A percentile compares a stretch with the other conserved stretches of the same genome.
Evolutionary conservation across 495 filamentous ascomycete genomes (phyloP).

Genomic region (Echria macrotheca): DNA sequence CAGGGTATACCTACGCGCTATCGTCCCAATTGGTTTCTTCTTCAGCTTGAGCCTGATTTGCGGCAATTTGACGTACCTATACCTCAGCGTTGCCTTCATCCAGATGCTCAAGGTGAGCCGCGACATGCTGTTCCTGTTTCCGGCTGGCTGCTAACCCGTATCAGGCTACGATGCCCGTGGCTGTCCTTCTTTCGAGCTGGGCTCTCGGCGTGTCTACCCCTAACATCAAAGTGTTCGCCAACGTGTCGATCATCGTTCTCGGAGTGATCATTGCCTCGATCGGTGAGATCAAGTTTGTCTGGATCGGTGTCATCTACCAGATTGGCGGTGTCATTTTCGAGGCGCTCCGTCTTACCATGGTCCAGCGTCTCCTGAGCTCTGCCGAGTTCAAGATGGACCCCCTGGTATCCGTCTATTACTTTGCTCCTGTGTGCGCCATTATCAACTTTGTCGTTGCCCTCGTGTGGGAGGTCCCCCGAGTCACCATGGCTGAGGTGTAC

Average conservation of each 20-base stretch:
- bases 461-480: constrained; percentile 67
- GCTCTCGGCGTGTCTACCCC: constrained; percentile 68
- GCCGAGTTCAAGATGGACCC: constrained; percentile 97
- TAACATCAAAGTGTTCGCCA: constrained; percentile 73
- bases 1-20: constrained; percentile 80
- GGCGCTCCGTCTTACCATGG: constrained; percentile 85
- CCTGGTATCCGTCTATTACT: constrained; percentile 93
- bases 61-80: constrained; percentile 88
- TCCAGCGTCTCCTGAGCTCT: constrained; percentile 80
- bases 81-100: constrained; percentile 90
- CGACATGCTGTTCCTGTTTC: background rate
- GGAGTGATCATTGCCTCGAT: constrained; percentile 87
- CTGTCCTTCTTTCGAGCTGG: constrained; percentile 82
- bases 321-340: constrained; percentile 80
- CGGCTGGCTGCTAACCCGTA: background rate
- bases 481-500: constrained; percentile 68
- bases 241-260: constrained; percentile 82
- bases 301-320: constrained; percentile 84
- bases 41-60: constrained; percentile 94
- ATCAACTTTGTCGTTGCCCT: constrained; percentile 82
- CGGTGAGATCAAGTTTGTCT: constrained; percentile 87
- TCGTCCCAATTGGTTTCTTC: constrained; percentile 88
- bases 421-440: constrained; percentile 82
- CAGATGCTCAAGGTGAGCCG: constrained; percentile 90
- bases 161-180: constrained; percentile 85